Evolutionary conservation across 768 basidiomycete genomes (phyloP).

Genomic region (Boletellus ananas): DNA sequence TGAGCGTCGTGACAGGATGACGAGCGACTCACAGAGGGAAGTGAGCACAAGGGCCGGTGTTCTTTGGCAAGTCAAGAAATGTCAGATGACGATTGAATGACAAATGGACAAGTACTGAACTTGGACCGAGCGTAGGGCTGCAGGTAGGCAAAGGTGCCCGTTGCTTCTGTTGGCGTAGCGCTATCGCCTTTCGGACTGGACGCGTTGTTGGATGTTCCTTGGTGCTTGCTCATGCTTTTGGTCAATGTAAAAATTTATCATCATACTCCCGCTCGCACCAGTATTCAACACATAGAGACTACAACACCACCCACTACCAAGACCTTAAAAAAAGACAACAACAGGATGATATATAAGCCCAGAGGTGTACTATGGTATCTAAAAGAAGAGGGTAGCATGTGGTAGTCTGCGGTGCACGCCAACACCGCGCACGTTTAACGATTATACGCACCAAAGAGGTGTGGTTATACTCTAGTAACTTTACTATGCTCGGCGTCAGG

Average conservation of each 20-base stretch:
- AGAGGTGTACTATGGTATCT: constrained; percentile 4
- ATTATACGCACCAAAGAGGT: not conserved
- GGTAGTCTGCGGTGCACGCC: not conserved
- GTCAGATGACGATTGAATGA: constrained; percentile 13
- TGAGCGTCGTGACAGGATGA: not conserved
- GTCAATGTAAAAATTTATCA: not conserved
- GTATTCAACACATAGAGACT: not conserved
- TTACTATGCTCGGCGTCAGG: not conserved
- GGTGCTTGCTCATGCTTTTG: constrained; percentile 7
- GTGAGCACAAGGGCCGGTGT: constrained; percentile 30
- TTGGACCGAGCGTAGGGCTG: constrained; percentile 31
- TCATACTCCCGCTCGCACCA: not conserved
- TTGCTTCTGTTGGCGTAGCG: constrained; percentile 13
- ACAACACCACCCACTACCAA: constrained; percentile 11
- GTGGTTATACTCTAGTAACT: not conserved
- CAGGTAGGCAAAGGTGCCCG: constrained; percentile 21
- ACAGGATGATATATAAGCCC: constrained; percentile 2
- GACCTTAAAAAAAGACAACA: constrained; percentile 3
- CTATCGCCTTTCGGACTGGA: not conserved
- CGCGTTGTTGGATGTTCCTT: not conserved
- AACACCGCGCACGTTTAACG: not conserved
- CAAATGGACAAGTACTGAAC: constrained; percentile 21
- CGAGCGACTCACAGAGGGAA: constrained; percentile 31
- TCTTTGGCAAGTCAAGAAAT: constrained; percentile 11
- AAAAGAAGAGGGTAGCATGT: constrained; percentile 5